phyloP scores from a whole-genome alignment of 192 early-diverging fungal species.

The Coemansia sp. region DNA sequence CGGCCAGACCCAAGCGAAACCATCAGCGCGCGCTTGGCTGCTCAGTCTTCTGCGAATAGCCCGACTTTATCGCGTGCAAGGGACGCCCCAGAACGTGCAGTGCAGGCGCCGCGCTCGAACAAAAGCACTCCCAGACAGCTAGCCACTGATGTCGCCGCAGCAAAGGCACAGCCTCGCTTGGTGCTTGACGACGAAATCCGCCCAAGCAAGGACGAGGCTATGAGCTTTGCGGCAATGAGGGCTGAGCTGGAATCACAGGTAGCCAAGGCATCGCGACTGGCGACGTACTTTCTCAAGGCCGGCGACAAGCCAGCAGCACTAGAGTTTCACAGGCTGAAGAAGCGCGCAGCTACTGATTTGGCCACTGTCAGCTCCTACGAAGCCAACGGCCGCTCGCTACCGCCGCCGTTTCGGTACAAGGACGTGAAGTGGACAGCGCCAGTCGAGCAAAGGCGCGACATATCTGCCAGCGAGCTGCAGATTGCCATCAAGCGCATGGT shows the following conservation, averaged over 20 bases:
- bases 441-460: slow-evolving; percentile 45
- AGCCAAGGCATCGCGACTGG: slow-evolving; percentile 29
- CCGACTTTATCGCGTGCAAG: neutral
- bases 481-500: slow-evolving; percentile 32
- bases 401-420: slow-evolving; percentile 39
- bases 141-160: neutral
- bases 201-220: slow-evolving; percentile 4
- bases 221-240: slow-evolving; percentile 32
- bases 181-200: neutral
- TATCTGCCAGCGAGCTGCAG: slow-evolving; percentile 43
- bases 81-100: neutral
- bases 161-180: neutral
- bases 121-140: neutral
- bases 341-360: slow-evolving; percentile 40
- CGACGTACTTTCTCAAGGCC: slow-evolving; percentile 31
- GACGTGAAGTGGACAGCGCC: slow-evolving; percentile 40
- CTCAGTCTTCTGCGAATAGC: neutral
- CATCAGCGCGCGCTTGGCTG: neutral
- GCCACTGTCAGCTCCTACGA: slow-evolving; percentile 26
- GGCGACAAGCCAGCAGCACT: slow-evolving; percentile 44
- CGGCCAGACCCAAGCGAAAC: neutral
- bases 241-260: slow-evolving; percentile 23
- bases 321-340: slow-evolving; percentile 45
- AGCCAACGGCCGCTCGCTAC: slow-evolving; percentile 24
- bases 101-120: neutral